Percentiles rank a stretch among this genome's conserved stretches.
Conservation (phyloP, 108 stramenopile genomes). For the Epipyxis sp. region DNA sequence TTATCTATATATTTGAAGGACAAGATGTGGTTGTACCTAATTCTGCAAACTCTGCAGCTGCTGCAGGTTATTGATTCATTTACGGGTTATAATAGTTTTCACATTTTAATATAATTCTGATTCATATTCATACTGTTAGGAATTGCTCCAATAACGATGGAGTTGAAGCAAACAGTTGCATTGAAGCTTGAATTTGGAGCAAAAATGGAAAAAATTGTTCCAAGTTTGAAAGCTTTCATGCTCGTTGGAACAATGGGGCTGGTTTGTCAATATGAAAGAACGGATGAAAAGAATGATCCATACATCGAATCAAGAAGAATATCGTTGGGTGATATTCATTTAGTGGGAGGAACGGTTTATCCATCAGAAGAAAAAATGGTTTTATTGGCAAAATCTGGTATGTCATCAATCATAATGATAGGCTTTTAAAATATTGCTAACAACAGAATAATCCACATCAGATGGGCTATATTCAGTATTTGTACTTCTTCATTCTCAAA, state of each 20-base stretch:
- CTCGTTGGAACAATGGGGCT: conserved; percentile 53
- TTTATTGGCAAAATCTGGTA: not conserved
- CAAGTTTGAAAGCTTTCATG: conserved; percentile 57
- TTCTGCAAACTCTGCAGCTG: too few species aligned
- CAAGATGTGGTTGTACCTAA: not conserved
- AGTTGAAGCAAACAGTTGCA: conserved; percentile 46
- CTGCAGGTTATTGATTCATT: too few species aligned
- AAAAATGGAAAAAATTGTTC: conserved; percentile 43
- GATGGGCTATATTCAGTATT: too few species aligned
- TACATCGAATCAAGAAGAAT: not conserved
- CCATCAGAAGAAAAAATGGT: conserved; percentile 28
- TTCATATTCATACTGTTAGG: too few species aligned
- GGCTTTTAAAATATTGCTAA: too few species aligned
- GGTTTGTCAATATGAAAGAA: conserved; percentile 47
- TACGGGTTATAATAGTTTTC: too few species aligned
- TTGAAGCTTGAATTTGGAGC: conserved; percentile 34
- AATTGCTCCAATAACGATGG: conserved; percentile 39
- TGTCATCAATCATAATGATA: too few species aligned
- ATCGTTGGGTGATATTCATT: conserved; percentile 6
- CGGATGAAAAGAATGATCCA: conserved; percentile 41
- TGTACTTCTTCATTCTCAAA: too few species aligned
- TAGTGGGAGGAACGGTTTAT: conserved; percentile 6
- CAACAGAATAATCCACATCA: too few species aligned
- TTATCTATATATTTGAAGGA: conserved; percentile 45
- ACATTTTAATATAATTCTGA: too few species aligned